Base-by-base conservation (phyloP, 106 monocot genomes). In the Dendrobium nobile region DNA sequence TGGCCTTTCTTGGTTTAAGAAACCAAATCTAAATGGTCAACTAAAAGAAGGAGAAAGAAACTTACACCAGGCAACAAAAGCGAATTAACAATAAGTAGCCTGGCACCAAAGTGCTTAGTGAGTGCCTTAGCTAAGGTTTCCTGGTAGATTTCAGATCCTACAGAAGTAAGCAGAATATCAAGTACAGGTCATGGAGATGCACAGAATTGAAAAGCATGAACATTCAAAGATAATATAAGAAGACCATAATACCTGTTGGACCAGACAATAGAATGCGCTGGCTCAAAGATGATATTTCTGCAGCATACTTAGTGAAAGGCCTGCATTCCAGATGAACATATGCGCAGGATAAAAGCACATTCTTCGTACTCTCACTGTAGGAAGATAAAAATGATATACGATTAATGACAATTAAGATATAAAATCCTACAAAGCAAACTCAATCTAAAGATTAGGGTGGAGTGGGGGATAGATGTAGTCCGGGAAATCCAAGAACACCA, bases 141-240 rank as follows among this genome's bases (percentile, higher is more conserved):
- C 16, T 83, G 83, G 55, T 79, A 83, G 73, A 83, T 83, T 83
- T 83, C 82, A 83, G 82, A 83, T 42, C 82, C 82, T 83, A 54
- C 4, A 42, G 45, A 78, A 72, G 20, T 20, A 48, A 22, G 77
- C 3, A 76, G 0, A n/a, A 76, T 51, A 15, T 48, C 24, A 76
- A 26, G 48, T 7, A n/a, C 37, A 70, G 15, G 70, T 44, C 33
- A 22, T 55, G 40, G 15, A 77, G 27, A 18, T 5, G 2, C 13
- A 77, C 24, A 31, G 20, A 67, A 77, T 28, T 67, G 47, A 42
- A 44, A 67, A 43, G 41, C 13, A 64, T 47, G 22, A 67, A 44
- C 17, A 79, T 19, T 24, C 17, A 48, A 10, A 51, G 74, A 42
- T 8, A 74, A 42, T 7, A 42, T 37, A 44, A 74, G 18, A 44